Percentiles rank a stretch among this genome's conserved stretches.
Evolutionary conservation across 1,284 basidiomycete genomes (phyloP).

Genomic region (Flammula alnicola): DNA sequence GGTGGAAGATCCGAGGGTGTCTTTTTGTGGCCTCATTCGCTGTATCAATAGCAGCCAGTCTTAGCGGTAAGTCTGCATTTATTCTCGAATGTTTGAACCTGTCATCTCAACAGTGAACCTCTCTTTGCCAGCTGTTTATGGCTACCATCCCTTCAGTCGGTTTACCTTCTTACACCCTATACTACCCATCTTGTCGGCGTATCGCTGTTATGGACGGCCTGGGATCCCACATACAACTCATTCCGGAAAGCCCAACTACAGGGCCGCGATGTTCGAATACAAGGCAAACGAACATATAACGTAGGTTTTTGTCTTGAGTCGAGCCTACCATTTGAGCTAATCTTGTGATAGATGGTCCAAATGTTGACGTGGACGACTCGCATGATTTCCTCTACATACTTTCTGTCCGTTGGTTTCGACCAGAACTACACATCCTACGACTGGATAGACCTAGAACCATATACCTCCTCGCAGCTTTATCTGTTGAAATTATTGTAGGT

Average conservation of each 20-base stretch:
- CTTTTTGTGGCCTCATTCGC: conserved; percentile 6
- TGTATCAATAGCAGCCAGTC: conserved; percentile 47
- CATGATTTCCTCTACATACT: conserved; percentile 54
- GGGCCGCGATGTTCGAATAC: conserved; percentile 68
- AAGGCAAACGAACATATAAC: conserved; percentile 64
- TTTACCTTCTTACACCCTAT: conserved; percentile 35
- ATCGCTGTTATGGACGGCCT: conserved; percentile 72
- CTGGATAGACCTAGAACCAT: conserved; percentile 32
- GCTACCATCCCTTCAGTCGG: conserved; percentile 30
- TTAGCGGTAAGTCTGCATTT: conserved; percentile 45
- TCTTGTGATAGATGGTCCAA: conserved; percentile 54
- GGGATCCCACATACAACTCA: conserved; percentile 77
- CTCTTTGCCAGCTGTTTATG: conserved; percentile 35
- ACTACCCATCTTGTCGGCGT: conserved; percentile 54
- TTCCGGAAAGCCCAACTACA: conserved; percentile 62
- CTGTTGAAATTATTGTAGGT: conserved; percentile 61
- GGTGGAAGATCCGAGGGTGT: conserved; percentile 67
- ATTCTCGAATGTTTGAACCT: neutral
- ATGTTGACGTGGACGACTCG: conserved; percentile 60
- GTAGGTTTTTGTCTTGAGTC: conserved; percentile 44
- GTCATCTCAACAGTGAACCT: too few species aligned
- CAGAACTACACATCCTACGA: conserved; percentile 43
- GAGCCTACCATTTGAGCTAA: conserved; percentile 4
- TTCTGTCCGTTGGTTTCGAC: conserved; percentile 44
- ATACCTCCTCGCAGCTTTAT: conserved; percentile 50